Evolutionary conservation across 176 grass and related monocot genomes (phyloP), one percentile per base, ranked within the genome.

Genomic region (Puccinellia tenuiflora): DNA sequence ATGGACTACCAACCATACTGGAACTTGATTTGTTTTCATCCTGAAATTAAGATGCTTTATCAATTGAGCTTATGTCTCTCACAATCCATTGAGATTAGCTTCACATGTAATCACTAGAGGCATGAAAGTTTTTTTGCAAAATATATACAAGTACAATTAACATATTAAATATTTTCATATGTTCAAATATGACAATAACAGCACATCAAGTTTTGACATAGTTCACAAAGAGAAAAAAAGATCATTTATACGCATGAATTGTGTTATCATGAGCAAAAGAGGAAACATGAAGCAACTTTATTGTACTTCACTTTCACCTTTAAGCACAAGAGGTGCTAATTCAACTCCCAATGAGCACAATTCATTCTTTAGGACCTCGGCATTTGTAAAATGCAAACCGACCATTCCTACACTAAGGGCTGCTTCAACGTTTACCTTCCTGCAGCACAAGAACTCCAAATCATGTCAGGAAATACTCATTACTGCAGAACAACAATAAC

Each of bases 311-410:
- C 35, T 38, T 77, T 85, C 71, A 85, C 26, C 83, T 81, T 85
- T 30, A 31, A 25, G 65, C 75, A 70, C 53, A 72, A 73, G 17
- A 52, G 78, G 88, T 70, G 83, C 22, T 17, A 90, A 72, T 78
- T 97, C 84, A 93, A 98, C 82, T 82, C 95, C 95, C 57, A 95
- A 59, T 34, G 85, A 88, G 71, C 76, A 79, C 38, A 98, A 84
- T 21, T 98, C 95, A 62, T 91, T 82, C 78, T 86, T 85, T 2
- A 98, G 88, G 52, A 79, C 26, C 16, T 91, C 87, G 14, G 88
- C 79, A 34, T 88, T 95, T 84, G 68, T 95, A 84, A 98, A 98
- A 77, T 95, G 92, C 78, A 98, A 88, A 51, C 95, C 90, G 52
- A 85, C 54, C 95, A 98, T 98, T 79, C 92, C 95, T 22, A 84